These are phyloP conservation scores for Penicillium sp. DNA, from an alignment of 2,329 filamentous ascomycete species.

Conservation along the genomic window DNA sequence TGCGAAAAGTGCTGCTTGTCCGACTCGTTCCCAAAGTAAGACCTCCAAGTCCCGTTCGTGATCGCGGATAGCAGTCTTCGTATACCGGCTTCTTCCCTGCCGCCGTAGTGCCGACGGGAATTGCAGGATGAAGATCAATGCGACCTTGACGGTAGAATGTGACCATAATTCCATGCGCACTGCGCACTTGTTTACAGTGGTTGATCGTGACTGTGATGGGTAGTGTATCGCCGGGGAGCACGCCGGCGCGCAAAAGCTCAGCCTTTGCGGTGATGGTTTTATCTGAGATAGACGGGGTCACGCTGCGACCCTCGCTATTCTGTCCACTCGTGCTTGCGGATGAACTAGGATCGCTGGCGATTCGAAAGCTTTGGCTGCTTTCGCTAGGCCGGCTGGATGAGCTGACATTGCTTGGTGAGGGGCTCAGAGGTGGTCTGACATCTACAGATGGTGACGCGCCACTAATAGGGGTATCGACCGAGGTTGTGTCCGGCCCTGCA, in stretches of 20 bases:
- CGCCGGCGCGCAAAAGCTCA: constrained; percentile 77
- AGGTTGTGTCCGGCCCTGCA: constrained; percentile 43
- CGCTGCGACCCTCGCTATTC: constrained; percentile 52
- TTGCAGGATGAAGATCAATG: constrained; percentile 73
- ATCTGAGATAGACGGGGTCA: constrained; percentile 56
- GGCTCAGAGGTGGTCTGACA: constrained; percentile 44
- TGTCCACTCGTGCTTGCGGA: constrained; percentile 34
- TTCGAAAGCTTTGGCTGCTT: constrained; percentile 59
- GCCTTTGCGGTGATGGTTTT: constrained; percentile 84
- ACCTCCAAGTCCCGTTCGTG: constrained; percentile 79
- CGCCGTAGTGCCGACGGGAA: constrained; percentile 59
- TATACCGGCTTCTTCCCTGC: constrained; percentile 68
- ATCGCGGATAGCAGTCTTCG: constrained; percentile 83
- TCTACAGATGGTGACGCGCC: constrained; percentile 30
- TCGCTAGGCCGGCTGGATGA: constrained; percentile 67
- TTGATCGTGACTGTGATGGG: constrained; percentile 77
- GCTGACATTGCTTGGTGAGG: constrained; percentile 65
- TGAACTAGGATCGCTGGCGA: constrained; percentile 45
- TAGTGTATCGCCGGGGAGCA: constrained; percentile 78
- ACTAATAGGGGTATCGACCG: constrained; percentile 46
- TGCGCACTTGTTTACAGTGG: constrained; percentile 86
- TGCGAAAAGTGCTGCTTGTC: constrained; percentile 89
- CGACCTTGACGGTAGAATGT: constrained; percentile 88
- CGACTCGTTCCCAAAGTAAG: constrained; percentile 82
- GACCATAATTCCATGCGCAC: constrained; percentile 85